Evolutionary conservation across 495 filamentous ascomycete species (phyloP).

Genomic region (Penicillium cataractarum): DNA sequence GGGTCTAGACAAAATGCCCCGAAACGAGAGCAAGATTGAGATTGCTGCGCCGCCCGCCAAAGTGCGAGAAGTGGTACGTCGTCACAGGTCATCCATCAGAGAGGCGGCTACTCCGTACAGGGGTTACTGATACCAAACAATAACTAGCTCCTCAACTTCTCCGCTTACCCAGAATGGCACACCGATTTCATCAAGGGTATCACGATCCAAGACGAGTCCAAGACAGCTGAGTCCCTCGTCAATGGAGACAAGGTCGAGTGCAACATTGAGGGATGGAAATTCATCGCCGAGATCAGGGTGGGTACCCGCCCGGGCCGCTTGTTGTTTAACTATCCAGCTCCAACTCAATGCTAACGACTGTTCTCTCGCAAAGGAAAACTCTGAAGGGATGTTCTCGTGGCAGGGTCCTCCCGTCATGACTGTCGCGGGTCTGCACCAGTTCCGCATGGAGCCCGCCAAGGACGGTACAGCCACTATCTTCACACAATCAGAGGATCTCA

Average conservation of each 20-base stretch:
- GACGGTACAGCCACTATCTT: conserved; percentile 33
- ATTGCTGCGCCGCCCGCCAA: conserved; percentile 33
- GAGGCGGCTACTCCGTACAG: background rate
- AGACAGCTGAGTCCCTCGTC: conserved; percentile 17
- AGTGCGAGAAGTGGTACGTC: conserved; percentile 33
- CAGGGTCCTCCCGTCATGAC: conserved; percentile 36
- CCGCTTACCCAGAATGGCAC: conserved; percentile 32
- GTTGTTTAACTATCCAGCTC: background rate
- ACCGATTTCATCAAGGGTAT: conserved; percentile 32
- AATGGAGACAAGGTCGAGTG: conserved; percentile 28
- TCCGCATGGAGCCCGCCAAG: conserved; percentile 30
- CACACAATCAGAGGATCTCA: conserved; percentile 29
- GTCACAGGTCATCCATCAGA: background rate
- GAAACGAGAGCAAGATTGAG: conserved; percentile 30
- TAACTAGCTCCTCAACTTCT: conserved; percentile 31
- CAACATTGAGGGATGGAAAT: conserved; percentile 33
- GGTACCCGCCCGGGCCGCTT: background rate
- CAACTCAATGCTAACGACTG: conserved; percentile 5
- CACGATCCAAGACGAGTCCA: conserved; percentile 20
- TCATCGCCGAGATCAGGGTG: conserved; percentile 29
- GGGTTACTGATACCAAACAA: conserved; percentile 3
- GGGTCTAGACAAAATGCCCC: conserved; percentile 13
- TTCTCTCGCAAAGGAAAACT: conserved; percentile 22
- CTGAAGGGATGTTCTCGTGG: conserved; percentile 31
- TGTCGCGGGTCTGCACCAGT: conserved; percentile 28